Conservation (phyloP, 2,329 filamentous ascomycete species). For the Sporothrix humicola region DNA sequence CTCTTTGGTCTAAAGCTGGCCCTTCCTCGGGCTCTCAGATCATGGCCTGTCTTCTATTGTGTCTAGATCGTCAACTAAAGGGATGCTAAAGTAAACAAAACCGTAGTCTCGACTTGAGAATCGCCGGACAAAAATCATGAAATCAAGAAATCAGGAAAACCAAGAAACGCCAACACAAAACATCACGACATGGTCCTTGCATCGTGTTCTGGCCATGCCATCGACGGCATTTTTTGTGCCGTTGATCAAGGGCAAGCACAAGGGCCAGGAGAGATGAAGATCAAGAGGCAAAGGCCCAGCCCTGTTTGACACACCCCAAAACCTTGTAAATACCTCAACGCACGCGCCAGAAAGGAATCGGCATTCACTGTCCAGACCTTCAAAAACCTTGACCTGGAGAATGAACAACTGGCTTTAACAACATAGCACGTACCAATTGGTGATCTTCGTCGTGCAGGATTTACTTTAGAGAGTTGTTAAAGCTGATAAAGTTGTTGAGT, state of each 20-base stretch:
- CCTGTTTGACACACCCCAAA: not conserved
- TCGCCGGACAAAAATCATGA: not conserved
- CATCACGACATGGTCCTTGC: slow-evolving; percentile 3
- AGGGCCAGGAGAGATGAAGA: too few relatives aligned
- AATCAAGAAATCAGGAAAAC: too few relatives aligned
- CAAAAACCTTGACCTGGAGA: not conserved
- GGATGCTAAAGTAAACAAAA: not conserved
- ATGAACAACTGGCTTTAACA: not conserved
- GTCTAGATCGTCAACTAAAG: not conserved
- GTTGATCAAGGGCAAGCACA: not conserved
- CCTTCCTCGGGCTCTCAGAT: not conserved
- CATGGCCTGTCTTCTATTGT: not conserved
- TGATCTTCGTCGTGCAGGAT: not conserved
- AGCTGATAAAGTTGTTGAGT: not conserved
- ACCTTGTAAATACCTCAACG: slow-evolving; percentile 1
- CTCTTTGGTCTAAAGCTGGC: not conserved
- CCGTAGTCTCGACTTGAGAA: not conserved
- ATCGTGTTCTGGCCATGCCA: not conserved
- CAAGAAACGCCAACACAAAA: not conserved
- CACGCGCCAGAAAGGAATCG: slow-evolving; percentile 2
- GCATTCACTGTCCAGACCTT: not conserved
- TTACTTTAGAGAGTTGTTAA: not conserved
- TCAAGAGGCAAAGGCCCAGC: too few relatives aligned
- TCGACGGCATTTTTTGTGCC: not conserved
- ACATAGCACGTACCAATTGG: not conserved